Base-by-base conservation (phyloP, 345 rosid genomes). In the Laguncularia racemosa region DNA sequence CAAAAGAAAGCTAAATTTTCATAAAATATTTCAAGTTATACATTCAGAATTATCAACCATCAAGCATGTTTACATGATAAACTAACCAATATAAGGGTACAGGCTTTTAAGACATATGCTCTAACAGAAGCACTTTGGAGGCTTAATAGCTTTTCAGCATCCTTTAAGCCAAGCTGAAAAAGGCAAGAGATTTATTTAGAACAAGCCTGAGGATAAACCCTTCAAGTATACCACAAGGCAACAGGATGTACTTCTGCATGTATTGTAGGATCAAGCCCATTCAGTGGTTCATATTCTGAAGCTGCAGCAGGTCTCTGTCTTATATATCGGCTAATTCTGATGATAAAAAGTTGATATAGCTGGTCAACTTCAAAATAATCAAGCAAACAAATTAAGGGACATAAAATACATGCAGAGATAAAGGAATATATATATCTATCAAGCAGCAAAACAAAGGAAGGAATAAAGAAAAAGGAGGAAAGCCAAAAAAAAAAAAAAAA, bases 211-310 rank as follows among this genome's bases (percentile, higher is more conserved):
- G 62, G 55, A 53, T 20, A 58, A 52, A 48, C 50, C 48, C 46
- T 46, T 63, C 2, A 12, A 52, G 26, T n/a, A 61, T 21, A 44
- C 55, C 20, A 47, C 43, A 46, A 46, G 50, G 58, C 20, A 62
- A 45, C 61, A 51, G 51, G 48, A 74, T 81, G 62, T 85, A 93
- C 99, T 76, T 89, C 99, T 57, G 95, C 96, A 64, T 83, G 96
- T 62, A 85, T 86, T 6, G 81, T 89, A 78, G 91, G 89, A 80
- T 93, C 99, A 58, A 89, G 76, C 62, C 97, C 97, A 75, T 72
- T 85, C 56, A 89, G 67, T 52, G 97, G 91, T 63, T 68, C 71
- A 68, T 68, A 48, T 68, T 89, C 99, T 20, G 96, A 93, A 69
- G 75, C 69, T 20, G 89, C 77, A 16, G 97, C 71, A 74, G 87